Conservation (phyloP, 495 filamentous ascomycete genomes). For the Tuber aestivum region DNA sequence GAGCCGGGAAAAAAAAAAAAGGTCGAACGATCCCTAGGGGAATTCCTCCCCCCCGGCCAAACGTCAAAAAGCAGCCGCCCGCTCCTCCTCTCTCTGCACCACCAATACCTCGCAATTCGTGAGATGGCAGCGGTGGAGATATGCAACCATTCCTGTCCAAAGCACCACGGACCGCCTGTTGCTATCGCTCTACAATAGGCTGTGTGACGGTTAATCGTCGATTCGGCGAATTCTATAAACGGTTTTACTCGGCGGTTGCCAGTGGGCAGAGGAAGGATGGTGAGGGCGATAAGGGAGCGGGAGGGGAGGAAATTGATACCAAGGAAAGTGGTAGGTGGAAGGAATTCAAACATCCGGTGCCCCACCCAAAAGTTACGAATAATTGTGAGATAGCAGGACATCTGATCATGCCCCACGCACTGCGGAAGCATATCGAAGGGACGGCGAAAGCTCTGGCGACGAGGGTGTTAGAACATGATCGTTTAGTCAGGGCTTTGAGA, state of each 20-base stretch:
- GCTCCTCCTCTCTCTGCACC: not conserved
- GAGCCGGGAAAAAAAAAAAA: not conserved
- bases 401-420: not conserved
- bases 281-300: not conserved
- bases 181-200: not conserved
- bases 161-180: constrained; percentile 13
- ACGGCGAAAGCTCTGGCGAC: not conserved
- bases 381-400: not conserved
- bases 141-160: constrained; percentile 35
- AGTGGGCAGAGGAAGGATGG: not conserved
- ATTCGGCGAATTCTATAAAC: constrained; percentile 39
- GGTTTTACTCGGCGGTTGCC: constrained; percentile 37
- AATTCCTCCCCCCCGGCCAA: constrained; percentile 17
- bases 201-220: not conserved
- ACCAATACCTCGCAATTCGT: not conserved
- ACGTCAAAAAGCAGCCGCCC: constrained; percentile 7
- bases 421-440: not conserved
- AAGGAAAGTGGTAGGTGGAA: not conserved
- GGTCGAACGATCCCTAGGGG: not conserved
- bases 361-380: not conserved
- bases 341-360: not conserved
- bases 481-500: constrained; percentile 21
- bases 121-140: constrained; percentile 30
- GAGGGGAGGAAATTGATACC: not conserved
- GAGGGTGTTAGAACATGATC: constrained; percentile 29